Base-by-base conservation (phyloP, 164 flowering plant genomes). In the Stephania cephalantha region DNA sequence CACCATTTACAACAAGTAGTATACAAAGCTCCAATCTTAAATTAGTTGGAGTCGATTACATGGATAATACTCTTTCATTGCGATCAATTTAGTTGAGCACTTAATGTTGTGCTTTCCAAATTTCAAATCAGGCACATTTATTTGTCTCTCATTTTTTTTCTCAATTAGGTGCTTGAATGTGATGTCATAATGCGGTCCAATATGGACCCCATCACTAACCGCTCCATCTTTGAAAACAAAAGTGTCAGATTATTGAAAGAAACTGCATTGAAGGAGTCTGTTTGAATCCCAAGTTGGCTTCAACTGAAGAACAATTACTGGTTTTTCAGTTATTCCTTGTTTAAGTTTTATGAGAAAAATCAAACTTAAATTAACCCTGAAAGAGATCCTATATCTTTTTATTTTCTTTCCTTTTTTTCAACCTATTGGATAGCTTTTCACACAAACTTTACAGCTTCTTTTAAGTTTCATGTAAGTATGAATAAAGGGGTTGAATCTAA, bases 371-470 rank as follows among this genome's bases (percentile, higher is more conserved):
- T 50, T 58, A 58, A n/a, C 17, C n/a, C 64, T 58, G 64, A 58
- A 58, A 58, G 18, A 15, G 64, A n/a, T 15, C 64, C n/a, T 58
- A n/a, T 10, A 58, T 12, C 64, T 58, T 18, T 58, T 35, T 35
- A 35, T 35, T 35, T 35, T 35, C 1, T 35, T 35, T 35, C 42
- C 42, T 35, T 35, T 58, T 58, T 58, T 15, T 50, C 55, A 50
- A 50, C 55, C 13, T 50, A 9, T 6, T 18, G 13, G 6, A 58
- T 10, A 10, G 13, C 64, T 58, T 58, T 58, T 58, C 64, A 4
- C 64, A 58, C 64, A 58, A 58, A 58, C 64, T 58, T 58, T 58
- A 58, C 64, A 58, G 64, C 20, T 58, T 58, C 64, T 58, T 55
- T 55, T 55, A n/a, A n/a, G 63, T 5, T 55, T 55, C 20, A 4